phyloP scores from a whole-genome alignment of 108 stramenopile genomes.

The Discostella pseudostelligera region DNA sequence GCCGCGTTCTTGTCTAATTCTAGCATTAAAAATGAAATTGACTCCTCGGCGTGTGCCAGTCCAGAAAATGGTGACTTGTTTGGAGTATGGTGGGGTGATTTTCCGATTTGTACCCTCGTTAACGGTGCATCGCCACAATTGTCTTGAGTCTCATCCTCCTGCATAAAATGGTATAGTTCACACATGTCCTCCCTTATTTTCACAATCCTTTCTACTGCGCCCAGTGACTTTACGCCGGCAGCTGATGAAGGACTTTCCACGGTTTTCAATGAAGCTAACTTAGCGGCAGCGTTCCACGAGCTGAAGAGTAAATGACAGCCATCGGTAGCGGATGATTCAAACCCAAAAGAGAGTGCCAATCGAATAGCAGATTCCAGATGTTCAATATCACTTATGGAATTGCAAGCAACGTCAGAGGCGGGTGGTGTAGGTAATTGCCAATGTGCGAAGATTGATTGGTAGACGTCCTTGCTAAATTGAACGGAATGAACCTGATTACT shows the following conservation, averaged over 20 bases:
- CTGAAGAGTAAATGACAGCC: constrained; percentile 66
- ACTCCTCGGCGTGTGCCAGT: constrained; percentile 13
- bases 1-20: constrained; percentile 9
- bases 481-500: background rate
- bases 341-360: constrained; percentile 48
- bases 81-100: constrained; percentile 26
- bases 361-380: constrained; percentile 29
- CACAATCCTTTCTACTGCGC: constrained; percentile 21
- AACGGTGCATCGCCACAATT: constrained; percentile 15
- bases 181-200: constrained; percentile 41
- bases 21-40: constrained; percentile 6
- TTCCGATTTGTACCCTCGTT: constrained; percentile 6
- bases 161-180: constrained; percentile 30
- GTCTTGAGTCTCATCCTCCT: constrained; percentile 11
- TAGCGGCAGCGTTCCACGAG: constrained; percentile 71
- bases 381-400: constrained; percentile 16
- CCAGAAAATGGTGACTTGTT: constrained; percentile 47
- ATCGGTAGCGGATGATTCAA: constrained; percentile 52
- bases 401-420: constrained; percentile 2
- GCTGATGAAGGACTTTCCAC: constrained; percentile 25
- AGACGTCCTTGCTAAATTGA: constrained; percentile 24
- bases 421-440: constrained; percentile 62
- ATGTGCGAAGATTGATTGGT: constrained; percentile 62
- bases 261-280: constrained; percentile 39
- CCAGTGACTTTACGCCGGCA: constrained; percentile 11